Evolutionary conservation across 495 filamentous ascomycete species (phyloP), one percentile per base, ranked within the genome.

Genomic region (Polyplosphaeria fusca): DNA sequence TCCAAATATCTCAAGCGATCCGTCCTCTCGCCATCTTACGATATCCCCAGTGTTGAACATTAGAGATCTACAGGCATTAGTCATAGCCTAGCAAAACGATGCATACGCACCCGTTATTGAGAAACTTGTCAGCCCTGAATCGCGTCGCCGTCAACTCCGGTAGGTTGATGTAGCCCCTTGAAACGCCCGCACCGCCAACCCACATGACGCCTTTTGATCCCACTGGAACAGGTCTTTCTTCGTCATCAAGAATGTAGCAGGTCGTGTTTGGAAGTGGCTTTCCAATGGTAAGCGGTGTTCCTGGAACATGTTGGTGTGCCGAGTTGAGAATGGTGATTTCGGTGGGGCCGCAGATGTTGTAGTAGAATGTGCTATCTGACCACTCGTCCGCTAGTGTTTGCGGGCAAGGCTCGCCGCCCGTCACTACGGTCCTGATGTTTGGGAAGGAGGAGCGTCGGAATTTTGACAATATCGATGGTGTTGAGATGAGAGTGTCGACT

Each of bases 21-120:
- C 55, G 47, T 51, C 55, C 22, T 38, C 47, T n/a, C 38, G 37
- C 55, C 55, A 59, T 7, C 47, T 22, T 14, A 59, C 55, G 14
- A 59, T 40, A 40, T 59, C 55, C 18, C 55, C 55, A 19, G 55
- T 59, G 27, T 59, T 59, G 47, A 59, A 59, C 55, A 59, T 59
- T 41, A 46, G 43, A 1, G 47, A 52, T 39, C 55, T 59, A 27
- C n/a, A n/a, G n/a, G n/a, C n/a, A n/a, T n/a, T n/a, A n/a, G n/a
- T n/a, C n/a, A n/a, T n/a, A n/a, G n/a, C n/a, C n/a, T n/a, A n/a
- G n/a, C n/a, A n/a, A n/a, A n/a, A n/a, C n/a, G n/a, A n/a, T n/a
- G n/a, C n/a, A n/a, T n/a, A 27, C 55, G 16, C 46, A 52, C 55
- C 55, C 55, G 28, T 59, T 30, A 3, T 52, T 44, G 2, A 16